Evolutionary conservation across 2,329 filamentous ascomycete species (phyloP).

Genomic region (Aspergillus spinulosporus): DNA sequence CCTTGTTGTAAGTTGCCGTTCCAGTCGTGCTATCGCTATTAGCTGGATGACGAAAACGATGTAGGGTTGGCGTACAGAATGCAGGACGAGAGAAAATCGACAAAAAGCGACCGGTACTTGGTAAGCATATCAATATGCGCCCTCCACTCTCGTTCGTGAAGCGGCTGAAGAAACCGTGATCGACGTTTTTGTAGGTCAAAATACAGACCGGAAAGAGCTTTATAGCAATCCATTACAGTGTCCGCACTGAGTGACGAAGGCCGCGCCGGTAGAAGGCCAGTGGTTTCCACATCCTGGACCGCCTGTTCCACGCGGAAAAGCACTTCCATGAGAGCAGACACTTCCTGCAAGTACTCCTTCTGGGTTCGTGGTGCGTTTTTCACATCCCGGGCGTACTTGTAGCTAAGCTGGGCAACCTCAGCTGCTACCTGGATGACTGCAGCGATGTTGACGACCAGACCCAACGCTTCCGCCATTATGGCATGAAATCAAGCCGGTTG

Average conservation of each 20-base stretch:
- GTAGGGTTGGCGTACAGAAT: background rate
- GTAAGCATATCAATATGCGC: slow-evolving; percentile 8
- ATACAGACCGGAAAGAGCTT: slow-evolving; percentile 1
- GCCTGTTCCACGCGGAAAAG: slow-evolving; percentile 8
- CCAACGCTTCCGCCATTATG: slow-evolving; percentile 4
- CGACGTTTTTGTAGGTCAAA: slow-evolving; percentile 6
- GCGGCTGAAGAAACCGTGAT: slow-evolving; percentile 7
- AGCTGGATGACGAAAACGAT: background rate
- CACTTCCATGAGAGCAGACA: slow-evolving; percentile 10
- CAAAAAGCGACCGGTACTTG: slow-evolving; percentile 3
- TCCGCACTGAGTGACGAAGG: background rate
- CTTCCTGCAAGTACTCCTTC: slow-evolving; percentile 11
- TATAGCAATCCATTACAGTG: slow-evolving; percentile 4
- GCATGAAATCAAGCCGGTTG: too few relatives aligned
- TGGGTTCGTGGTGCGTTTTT: slow-evolving; percentile 8
- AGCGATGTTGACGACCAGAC: slow-evolving; percentile 6
- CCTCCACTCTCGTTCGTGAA: slow-evolving; percentile 11
- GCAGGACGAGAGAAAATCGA: slow-evolving; percentile 10
- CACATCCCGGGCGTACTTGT: slow-evolving; percentile 10
- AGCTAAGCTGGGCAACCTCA: slow-evolving; percentile 13
- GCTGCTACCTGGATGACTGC: slow-evolving; percentile 1
- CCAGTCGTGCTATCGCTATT: background rate
- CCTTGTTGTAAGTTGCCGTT: slow-evolving; percentile 3
- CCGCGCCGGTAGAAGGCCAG: background rate
- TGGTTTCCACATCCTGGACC: background rate